Evolutionary conservation across 768 basidiomycete genomes (phyloP).

Genomic region (Amanita exitialis): DNA sequence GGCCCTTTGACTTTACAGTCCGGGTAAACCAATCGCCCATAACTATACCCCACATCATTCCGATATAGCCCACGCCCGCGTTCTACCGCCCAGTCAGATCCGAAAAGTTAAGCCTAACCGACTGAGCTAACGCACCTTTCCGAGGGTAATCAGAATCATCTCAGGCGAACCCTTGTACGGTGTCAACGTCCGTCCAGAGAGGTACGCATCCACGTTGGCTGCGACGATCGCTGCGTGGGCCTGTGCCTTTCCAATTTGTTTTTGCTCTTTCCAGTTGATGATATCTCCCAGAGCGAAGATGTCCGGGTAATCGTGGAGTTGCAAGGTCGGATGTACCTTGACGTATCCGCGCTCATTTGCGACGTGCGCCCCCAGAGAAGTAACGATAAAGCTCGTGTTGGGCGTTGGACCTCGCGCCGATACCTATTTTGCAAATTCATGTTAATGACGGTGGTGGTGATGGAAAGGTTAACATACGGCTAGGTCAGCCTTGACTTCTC

Average conservation of each 20-base stretch:
- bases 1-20: slow-evolving; percentile 17
- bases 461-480: slow-evolving; percentile 29
- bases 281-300: slow-evolving; percentile 55
- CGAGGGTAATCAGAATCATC: slow-evolving; percentile 43
- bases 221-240: slow-evolving; percentile 33
- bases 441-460: neutral
- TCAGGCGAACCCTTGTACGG: slow-evolving; percentile 41
- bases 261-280: slow-evolving; percentile 43
- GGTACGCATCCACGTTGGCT: slow-evolving; percentile 32
- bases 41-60: slow-evolving; percentile 32
- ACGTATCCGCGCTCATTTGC: slow-evolving; percentile 27
- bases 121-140: slow-evolving; percentile 23
- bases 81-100: slow-evolving; percentile 14
- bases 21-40: slow-evolving; percentile 32
- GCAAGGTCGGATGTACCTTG: slow-evolving; percentile 39
- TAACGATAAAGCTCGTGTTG: slow-evolving; percentile 34
- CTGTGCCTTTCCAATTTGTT: slow-evolving; percentile 36
- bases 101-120: neutral
- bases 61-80: slow-evolving; percentile 29
- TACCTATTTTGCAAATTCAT: slow-evolving; percentile 13
- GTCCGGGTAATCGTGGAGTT: slow-evolving; percentile 31
- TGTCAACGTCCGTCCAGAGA: slow-evolving; percentile 20
- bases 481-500: slow-evolving; percentile 35
- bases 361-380: slow-evolving; percentile 22
- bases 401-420: slow-evolving; percentile 24